Conservation (phyloP, 2,329 filamentous ascomycete species). For the Penicillium nordicum region DNA sequence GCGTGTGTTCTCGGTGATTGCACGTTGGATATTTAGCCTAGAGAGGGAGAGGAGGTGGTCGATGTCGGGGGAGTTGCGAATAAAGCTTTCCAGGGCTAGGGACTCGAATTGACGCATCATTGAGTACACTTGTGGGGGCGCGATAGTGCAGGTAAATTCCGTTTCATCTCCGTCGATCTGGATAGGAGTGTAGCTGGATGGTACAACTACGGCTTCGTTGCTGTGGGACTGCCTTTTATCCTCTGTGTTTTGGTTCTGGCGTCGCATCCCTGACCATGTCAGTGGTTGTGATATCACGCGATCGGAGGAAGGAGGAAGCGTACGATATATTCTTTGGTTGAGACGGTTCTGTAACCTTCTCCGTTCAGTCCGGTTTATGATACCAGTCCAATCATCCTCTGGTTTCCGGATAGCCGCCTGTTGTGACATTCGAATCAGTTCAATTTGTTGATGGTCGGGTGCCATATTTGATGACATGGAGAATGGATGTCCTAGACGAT, state of each 20-base stretch:
- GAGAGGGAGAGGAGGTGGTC: slow-evolving; percentile 28
- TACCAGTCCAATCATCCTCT: slow-evolving; percentile 16
- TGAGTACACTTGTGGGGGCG: neutral
- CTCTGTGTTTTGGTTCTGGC: neutral
- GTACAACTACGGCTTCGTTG: too few relatives aligned
- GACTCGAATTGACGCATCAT: slow-evolving; percentile 6
- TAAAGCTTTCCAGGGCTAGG: slow-evolving; percentile 5
- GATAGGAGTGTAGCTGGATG: neutral
- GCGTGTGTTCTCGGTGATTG: slow-evolving; percentile 23
- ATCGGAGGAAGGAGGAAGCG: neutral
- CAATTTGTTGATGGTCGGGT: neutral
- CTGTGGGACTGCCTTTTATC: neutral
- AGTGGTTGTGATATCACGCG: neutral
- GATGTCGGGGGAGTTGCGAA: slow-evolving; percentile 9
- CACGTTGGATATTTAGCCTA: slow-evolving; percentile 28
- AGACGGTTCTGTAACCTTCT: slow-evolving; percentile 19
- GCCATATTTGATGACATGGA: neutral
- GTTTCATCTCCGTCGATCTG: neutral
- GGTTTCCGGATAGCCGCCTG: slow-evolving; percentile 8
- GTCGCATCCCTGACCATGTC: neutral
- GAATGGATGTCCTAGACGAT: neutral
- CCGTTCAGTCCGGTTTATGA: slow-evolving; percentile 5
- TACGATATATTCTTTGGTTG: slow-evolving; percentile 18
- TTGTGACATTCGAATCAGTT: slow-evolving; percentile 14
- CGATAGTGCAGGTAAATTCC: slow-evolving; percentile 1